Evolutionary conservation across 176 grass and related monocot genomes (phyloP).

Genomic region (Alopecurus myosuroides): DNA sequence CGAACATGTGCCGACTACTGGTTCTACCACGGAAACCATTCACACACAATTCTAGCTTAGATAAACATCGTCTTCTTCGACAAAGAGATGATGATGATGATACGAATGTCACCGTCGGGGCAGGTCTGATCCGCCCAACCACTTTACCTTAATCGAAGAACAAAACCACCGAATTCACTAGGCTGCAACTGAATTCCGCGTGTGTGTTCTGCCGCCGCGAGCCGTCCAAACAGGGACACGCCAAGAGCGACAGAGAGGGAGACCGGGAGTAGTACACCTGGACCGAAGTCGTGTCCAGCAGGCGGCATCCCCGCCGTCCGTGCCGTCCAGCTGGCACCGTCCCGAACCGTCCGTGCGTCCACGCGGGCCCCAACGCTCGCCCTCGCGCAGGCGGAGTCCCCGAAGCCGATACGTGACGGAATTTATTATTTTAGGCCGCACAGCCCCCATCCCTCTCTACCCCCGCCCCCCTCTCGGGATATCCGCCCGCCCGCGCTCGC

Average conservation of each 20-base stretch:
- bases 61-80: too few species aligned
- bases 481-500: slow-evolving; percentile 22
- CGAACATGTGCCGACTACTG: too few species aligned
- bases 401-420: slow-evolving; percentile 25
- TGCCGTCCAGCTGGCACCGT: neutral
- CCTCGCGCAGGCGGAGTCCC: slow-evolving; percentile 33
- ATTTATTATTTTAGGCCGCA: slow-evolving; percentile 35
- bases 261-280: neutral
- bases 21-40: neutral
- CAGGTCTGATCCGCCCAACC: neutral
- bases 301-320: neutral
- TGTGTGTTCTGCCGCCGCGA: neutral
- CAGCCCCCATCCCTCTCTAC: slow-evolving; percentile 1
- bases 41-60: neutral
- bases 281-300: neutral
- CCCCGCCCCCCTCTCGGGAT: slow-evolving; percentile 23
- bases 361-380: neutral
- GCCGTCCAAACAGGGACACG: slow-evolving; percentile 10
- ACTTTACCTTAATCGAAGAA: neutral
- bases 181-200: neutral
- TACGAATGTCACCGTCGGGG: neutral
- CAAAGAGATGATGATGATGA: neutral
- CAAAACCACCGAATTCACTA: neutral
- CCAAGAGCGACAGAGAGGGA: neutral
- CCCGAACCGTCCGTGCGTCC: neutral